Evolutionary conservation across 371 early-diverging fungal genomes (phyloP), one percentile per base, ranked within the genome.

Genomic region (Mucor saturninus): DNA sequence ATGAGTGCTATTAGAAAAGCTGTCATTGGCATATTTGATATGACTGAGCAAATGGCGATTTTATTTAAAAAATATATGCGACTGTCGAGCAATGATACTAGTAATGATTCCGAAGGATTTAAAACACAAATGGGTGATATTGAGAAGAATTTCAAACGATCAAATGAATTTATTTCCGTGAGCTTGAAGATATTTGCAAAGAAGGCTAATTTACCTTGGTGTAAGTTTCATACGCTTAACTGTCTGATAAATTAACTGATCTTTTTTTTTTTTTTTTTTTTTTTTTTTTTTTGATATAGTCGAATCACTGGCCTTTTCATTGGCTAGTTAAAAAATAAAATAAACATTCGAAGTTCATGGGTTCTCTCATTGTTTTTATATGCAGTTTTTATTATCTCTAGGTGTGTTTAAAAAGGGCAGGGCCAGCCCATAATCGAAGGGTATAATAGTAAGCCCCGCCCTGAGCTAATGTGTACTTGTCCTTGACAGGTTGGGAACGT

Each of bases 141-240:
- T 26, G 76, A 78, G 58, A 72, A 73, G 32, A 71, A 73, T 6
- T 82, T 78, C 51, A 59, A 54, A 39, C 62, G 74, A 15, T 55
- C 68, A 13, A 76, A 72, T 45, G 69, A 76, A 10, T 82, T 80
- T 56, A 71, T 82, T 43, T 56, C 69, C 5, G 72, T 62, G n/a
- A 73, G 69, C 42, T 54, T 83, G 35, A 65, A 56, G 14, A 74
- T 68, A 21, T 51, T 80, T 26, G 81, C 69, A n/a, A 71, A 64
- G 59, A 76, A 72, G 43, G 73, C 73, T 9, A 73, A 73, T 14
- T 68, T 83, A 31, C 61, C 72, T 38, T 80, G 83, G 79, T 69
- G 81, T 81, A 75, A 79, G 80, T 71, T 40, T 10, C 35, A 14
- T n/a, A 10, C 11, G n/a, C 1, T 21, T 30, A 48, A 35, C 7